Percentiles rank a stretch among this genome's conserved stretches.
Conservation (phyloP, 1,284 basidiomycete genomes). For the Rugosomyces carneus region DNA sequence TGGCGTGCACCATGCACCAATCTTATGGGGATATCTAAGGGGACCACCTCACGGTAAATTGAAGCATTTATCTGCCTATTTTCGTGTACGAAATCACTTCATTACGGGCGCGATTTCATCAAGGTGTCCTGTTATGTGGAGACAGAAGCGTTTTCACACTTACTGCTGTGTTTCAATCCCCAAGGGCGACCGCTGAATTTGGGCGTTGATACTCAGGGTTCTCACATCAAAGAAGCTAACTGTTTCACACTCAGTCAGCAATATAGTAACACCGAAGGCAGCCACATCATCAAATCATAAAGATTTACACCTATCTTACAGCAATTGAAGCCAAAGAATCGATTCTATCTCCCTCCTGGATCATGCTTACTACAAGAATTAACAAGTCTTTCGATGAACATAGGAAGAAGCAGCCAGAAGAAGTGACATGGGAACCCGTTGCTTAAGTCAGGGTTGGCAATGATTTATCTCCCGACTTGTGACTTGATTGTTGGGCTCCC, state of each 20-base stretch:
- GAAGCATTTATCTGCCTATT: too few relatives aligned
- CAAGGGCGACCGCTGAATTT: neutral
- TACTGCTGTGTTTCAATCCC: neutral
- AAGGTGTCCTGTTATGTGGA: neutral
- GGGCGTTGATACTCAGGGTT: conserved; percentile 1
- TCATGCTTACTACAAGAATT: neutral
- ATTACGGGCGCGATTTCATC: too few relatives aligned
- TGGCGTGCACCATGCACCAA: too few relatives aligned
- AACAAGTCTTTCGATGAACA: neutral
- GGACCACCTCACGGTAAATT: too few relatives aligned
- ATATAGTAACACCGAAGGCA: neutral
- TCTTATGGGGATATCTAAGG: too few relatives aligned
- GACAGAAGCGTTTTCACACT: neutral
- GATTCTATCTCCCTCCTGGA: too few relatives aligned
- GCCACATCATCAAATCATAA: neutral
- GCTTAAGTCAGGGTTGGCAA: conserved; percentile 1
- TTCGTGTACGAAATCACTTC: too few relatives aligned
- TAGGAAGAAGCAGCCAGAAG: neutral
- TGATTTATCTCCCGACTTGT: conserved; percentile 3
- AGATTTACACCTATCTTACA: neutral
- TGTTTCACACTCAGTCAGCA: neutral
- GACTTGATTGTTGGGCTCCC: conserved; percentile 12
- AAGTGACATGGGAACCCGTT: conserved; percentile 1
- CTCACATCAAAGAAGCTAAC: neutral
- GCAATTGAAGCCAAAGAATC: neutral